Percentiles rank a stretch among this genome's conserved stretches.
Evolutionary conservation across 495 filamentous ascomycete species (phyloP).

Genomic region (Apodospora peruviana): DNA sequence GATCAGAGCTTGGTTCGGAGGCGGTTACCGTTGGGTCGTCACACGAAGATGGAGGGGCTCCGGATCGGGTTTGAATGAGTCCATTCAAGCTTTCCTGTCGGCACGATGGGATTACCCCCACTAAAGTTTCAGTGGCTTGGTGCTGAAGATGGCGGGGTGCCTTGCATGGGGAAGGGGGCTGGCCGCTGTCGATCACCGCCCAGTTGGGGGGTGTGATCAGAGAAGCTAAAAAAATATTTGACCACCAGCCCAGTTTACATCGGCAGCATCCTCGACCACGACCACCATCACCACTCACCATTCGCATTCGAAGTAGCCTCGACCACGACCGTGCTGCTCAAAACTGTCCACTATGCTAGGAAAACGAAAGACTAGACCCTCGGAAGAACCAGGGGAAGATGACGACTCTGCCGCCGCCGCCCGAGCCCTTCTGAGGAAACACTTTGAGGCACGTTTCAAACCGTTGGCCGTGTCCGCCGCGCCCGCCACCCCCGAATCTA

Average conservation of each 20-base stretch:
- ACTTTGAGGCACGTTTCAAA: slow-evolving; percentile 84
- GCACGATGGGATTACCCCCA: neutral
- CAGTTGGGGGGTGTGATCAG: neutral
- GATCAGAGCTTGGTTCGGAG: neutral
- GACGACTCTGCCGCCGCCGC: slow-evolving; percentile 25
- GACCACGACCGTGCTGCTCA: neutral
- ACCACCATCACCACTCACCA: neutral
- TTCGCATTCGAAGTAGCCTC: neutral
- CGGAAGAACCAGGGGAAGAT: slow-evolving; percentile 16
- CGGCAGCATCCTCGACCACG: neutral
- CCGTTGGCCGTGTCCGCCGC: slow-evolving; percentile 48
- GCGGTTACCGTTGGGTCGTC: neutral
- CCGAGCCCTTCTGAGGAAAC: slow-evolving; percentile 58
- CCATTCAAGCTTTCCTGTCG: neutral
- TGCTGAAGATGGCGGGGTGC: too few species aligned
- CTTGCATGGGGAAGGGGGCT: too few species aligned
- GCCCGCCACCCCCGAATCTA: slow-evolving; percentile 7
- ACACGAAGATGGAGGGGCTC: neutral
- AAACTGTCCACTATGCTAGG: slow-evolving; percentile 34
- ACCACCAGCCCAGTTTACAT: neutral
- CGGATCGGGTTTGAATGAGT: neutral
- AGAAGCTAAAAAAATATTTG: slow-evolving; percentile 2
- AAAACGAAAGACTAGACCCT: slow-evolving; percentile 33
- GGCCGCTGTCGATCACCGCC: neutral
- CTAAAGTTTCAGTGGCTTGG: neutral